Conservation (phyloP, 2,329 filamentous ascomycete species). For the Tolypocladium capitatum region DNA sequence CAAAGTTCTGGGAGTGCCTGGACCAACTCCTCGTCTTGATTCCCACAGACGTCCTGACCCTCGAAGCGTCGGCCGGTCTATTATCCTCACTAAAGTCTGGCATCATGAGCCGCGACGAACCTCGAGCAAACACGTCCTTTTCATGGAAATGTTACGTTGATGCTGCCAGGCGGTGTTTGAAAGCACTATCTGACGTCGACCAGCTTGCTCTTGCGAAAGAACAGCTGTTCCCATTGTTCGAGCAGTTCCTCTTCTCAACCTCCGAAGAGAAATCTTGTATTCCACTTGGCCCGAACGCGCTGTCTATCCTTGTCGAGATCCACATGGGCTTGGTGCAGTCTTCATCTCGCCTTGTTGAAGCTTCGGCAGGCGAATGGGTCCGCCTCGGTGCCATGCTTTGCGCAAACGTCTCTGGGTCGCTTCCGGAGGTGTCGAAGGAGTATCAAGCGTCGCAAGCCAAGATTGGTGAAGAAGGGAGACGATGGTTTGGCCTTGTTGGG, state of each 20-base stretch:
- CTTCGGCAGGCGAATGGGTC: constrained; percentile 48
- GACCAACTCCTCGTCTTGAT: constrained; percentile 49
- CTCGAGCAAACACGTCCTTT: constrained; percentile 48
- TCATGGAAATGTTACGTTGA: constrained; percentile 70
- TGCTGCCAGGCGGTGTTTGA: constrained; percentile 40
- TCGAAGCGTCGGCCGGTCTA: constrained; percentile 44
- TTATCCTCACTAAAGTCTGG: constrained; percentile 57
- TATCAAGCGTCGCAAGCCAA: constrained; percentile 58
- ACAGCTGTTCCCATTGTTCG: constrained; percentile 39
- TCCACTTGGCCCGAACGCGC: constrained; percentile 19
- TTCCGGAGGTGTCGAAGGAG: constrained; percentile 71
- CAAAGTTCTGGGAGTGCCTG: constrained; percentile 61
- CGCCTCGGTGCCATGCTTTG: constrained; percentile 48
- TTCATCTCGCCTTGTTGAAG: constrained; percentile 27
- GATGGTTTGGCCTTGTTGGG: constrained; percentile 50
- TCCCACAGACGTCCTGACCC: constrained; percentile 27
- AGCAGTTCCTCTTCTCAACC: constrained; percentile 37
- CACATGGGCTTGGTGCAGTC: constrained; percentile 30
- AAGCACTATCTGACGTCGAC: constrained; percentile 29
- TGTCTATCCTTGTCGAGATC: constrained; percentile 30
- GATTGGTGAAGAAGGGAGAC: constrained; percentile 51
- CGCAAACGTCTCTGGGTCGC: constrained; percentile 55
- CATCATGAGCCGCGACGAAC: constrained; percentile 62
- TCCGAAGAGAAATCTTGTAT: constrained; percentile 23
- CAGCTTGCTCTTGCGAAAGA: constrained; percentile 32